A percentile compares a stretch with the other conserved stretches of the same genome.
Evolutionary conservation across 768 basidiomycete genomes (phyloP).

Genomic region (Strobilomyces dryophilus): DNA sequence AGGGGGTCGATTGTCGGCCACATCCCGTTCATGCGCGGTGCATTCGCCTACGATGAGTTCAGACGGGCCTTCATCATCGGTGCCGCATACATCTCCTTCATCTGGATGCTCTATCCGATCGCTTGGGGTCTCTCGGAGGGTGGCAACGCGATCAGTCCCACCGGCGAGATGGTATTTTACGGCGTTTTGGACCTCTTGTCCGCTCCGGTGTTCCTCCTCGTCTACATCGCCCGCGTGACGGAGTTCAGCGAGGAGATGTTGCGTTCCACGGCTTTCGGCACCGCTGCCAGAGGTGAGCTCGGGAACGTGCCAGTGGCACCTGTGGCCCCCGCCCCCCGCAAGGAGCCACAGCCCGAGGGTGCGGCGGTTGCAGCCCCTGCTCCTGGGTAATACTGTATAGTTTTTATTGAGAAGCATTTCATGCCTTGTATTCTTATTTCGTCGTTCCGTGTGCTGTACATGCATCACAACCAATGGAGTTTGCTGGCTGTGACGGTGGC

Average conservation of each 20-base stretch:
- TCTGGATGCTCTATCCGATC: conserved; percentile 57
- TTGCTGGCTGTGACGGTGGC: background rate
- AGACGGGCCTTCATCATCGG: conserved; percentile 29
- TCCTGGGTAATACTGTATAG: no score
- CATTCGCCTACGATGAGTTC: conserved; percentile 23
- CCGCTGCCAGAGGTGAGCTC: background rate
- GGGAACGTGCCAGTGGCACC: background rate
- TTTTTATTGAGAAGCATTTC: no score
- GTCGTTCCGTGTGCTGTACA: background rate
- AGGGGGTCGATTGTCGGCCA: conserved; percentile 4
- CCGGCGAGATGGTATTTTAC: conserved; percentile 53
- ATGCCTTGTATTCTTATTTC: background rate
- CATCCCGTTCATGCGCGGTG: conserved; percentile 2
- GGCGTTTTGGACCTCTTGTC: conserved; percentile 43
- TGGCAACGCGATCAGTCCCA: conserved; percentile 45
- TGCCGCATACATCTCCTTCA: conserved; percentile 45
- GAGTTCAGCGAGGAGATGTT: background rate
- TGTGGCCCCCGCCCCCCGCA: background rate
- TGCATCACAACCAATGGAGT: background rate
- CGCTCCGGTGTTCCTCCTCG: conserved; percentile 36
- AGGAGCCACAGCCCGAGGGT: background rate
- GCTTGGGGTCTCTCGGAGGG: conserved; percentile 55
- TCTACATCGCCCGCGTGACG: conserved; percentile 22
- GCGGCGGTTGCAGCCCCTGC: background rate
- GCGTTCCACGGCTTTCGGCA: conserved; percentile 7